phyloP scores from a whole-genome alignment of 2,329 filamentous ascomycete species.

The Fusarium longipes region DNA sequence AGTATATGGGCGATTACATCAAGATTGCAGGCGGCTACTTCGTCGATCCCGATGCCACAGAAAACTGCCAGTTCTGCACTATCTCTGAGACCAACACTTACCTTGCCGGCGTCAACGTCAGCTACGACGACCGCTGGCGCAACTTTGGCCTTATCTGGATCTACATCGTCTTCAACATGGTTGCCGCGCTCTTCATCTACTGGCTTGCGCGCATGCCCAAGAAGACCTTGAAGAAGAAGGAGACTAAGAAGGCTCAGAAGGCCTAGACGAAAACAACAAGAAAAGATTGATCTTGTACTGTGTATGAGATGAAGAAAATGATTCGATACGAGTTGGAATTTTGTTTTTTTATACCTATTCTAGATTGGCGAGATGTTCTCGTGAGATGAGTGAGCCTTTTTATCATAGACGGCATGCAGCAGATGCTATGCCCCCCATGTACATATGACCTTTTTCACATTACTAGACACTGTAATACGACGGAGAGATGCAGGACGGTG shows the following conservation, averaged over 20 bases:
- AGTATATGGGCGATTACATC: constrained; percentile 69
- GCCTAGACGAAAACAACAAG: not conserved
- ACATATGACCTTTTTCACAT: constrained; percentile 23
- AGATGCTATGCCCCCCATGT: constrained; percentile 27
- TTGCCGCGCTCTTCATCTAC: constrained; percentile 66
- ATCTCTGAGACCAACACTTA: constrained; percentile 64
- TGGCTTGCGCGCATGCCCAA: constrained; percentile 65
- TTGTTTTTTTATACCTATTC: constrained; percentile 7
- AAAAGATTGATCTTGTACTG: not conserved
- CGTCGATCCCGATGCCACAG: constrained; percentile 59
- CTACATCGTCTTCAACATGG: constrained; percentile 69
- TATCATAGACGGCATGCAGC: constrained; percentile 31
- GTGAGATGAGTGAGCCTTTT: not conserved
- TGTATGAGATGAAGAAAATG: constrained; percentile 10
- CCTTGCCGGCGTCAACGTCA: constrained; percentile 60
- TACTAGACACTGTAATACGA: constrained; percentile 38
- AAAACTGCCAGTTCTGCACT: constrained; percentile 68
- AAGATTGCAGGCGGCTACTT: constrained; percentile 63
- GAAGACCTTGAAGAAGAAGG: constrained; percentile 49
- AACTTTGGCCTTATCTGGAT: constrained; percentile 74
- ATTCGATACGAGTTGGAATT: not conserved
- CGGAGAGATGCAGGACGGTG: constrained; percentile 22
- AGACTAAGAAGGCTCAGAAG: constrained; percentile 23
- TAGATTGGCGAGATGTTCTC: constrained; percentile 14
- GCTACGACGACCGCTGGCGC: constrained; percentile 72